Evolutionary conservation across 2,329 filamentous ascomycete species (phyloP).

Genomic region (Zasmidium angulare): DNA sequence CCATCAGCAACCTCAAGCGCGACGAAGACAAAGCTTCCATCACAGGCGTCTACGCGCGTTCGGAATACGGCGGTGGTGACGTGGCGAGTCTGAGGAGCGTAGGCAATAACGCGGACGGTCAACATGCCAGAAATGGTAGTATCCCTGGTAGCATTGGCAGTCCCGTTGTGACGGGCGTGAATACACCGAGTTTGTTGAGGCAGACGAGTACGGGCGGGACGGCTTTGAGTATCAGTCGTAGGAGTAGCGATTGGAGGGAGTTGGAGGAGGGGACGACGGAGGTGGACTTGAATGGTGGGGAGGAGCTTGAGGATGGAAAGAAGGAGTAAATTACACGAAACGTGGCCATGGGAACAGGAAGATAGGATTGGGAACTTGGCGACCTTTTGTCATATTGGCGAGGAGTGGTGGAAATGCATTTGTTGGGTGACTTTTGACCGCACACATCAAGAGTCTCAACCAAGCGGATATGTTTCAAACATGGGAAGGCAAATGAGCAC

Average conservation of each 20-base stretch:
- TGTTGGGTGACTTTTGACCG: background rate
- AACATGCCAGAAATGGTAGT: conserved; percentile 81
- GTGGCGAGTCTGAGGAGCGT: conserved; percentile 79
- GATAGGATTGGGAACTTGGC: too few relatives aligned
- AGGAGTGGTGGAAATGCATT: background rate
- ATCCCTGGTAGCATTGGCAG: conserved; percentile 73
- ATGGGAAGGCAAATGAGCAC: background rate
- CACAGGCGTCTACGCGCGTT: conserved; percentile 37
- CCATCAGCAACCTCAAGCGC: conserved; percentile 29
- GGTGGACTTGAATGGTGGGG: background rate
- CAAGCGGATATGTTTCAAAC: background rate
- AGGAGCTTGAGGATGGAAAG: conserved; percentile 3
- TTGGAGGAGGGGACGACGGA: conserved; percentile 11
- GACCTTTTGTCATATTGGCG: background rate
- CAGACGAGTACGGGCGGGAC: conserved; percentile 20
- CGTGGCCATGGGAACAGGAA: too few relatives aligned
- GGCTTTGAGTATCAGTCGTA: conserved; percentile 16
- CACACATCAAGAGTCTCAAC: background rate
- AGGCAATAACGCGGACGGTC: conserved; percentile 10
- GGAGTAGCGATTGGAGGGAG: conserved; percentile 21
- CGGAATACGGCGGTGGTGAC: conserved; percentile 37
- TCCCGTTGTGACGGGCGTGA: too few relatives aligned
- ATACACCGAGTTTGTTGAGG: conserved; percentile 45
- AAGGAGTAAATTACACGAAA: conserved; percentile 7
- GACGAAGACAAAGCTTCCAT: conserved; percentile 20